Evolutionary conservation across 345 rosid genomes (phyloP), one percentile per base, ranked within the genome.

Genomic region (Punica granatum): DNA sequence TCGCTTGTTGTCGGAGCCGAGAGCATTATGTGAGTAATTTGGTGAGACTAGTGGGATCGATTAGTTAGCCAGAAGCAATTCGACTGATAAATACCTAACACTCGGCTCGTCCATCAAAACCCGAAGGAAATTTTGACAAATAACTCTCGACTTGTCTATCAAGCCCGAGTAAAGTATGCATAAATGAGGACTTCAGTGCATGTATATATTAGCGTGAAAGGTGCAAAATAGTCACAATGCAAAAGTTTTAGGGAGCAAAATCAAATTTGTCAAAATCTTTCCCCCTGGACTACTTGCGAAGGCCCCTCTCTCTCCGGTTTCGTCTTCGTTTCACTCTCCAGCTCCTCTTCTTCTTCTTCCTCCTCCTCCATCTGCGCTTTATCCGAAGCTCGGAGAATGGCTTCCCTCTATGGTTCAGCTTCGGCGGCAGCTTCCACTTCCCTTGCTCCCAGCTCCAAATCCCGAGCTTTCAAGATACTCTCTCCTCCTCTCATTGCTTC

Each of bases 341-440:
- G 7, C 5, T 48, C 54, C 21, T 48, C 54, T 48, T 48, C 54
- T 19, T 48, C 54, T 48, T 1, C 25, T 16, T 19, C 54, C 21
- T 5, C 54, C 12, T 37, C 41, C 11, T 37, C 11, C 41, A 4
- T 37, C 6, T 4, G 41, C 49, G 56, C 56, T 49, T 49, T 56
- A 56, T 56, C 61, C 61, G 19, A 28, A 56, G 61, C 61, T 56
- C 61, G 14, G 49, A 39, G 7, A 35, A 66, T 66, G 69, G 61
- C 69, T 33, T 66, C 69, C 69, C 31, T 66, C 43, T 48, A 43
- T n/a, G 69, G 69, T 16, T 33, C 69, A 53, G 26, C 69, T 11
- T 33, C 60, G 28, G 60, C 31, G 4, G 73, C 67, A 28, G 73
- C 66, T 64, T 64, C 68, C 43, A 48, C 54, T 18, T 70, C 63